Percentiles rank a stretch among this genome's conserved stretches.
Evolutionary conservation across 2,329 filamentous ascomycete genomes (phyloP).

Genomic region (Neodidymelliopsis sp.): DNA sequence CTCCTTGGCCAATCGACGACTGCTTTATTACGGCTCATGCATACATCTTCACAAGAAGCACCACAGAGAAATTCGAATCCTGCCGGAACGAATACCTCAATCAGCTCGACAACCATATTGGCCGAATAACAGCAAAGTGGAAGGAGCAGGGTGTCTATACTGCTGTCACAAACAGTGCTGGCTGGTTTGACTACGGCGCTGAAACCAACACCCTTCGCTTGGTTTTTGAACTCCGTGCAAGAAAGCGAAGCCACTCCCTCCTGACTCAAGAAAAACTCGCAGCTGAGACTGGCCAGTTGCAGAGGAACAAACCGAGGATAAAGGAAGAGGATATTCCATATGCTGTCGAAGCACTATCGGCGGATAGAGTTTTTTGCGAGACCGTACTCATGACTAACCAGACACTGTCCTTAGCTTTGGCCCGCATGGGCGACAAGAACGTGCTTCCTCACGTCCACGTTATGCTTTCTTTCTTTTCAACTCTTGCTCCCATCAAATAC

Average conservation of each 20-base stretch:
- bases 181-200: conserved; percentile 62
- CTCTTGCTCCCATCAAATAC: conserved; percentile 49
- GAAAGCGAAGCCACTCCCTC: background rate
- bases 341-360: conserved; percentile 22
- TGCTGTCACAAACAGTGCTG: conserved; percentile 63
- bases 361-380: conserved; percentile 34
- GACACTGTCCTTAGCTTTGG: conserved; percentile 59
- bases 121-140: conserved; percentile 60
- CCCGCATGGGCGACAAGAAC: conserved; percentile 64
- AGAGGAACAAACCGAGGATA: conserved; percentile 13
- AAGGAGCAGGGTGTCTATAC: conserved; percentile 65
- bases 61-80: conserved; percentile 56
- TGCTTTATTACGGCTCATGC: conserved; percentile 71
- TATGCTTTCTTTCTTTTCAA: conserved; percentile 66
- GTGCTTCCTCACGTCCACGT: conserved; percentile 70
- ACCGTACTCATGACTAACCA: conserved; percentile 54
- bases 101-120: conserved; percentile 66
- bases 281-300: background rate
- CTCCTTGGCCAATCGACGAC: conserved; percentile 59
- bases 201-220: conserved; percentile 52
- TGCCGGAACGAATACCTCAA: conserved; percentile 60
- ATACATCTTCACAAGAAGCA: conserved; percentile 65
- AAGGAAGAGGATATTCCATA: conserved; percentile 28
- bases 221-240: conserved; percentile 24
- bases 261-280: conserved; percentile 24